Base-by-base conservation (phyloP, 2,329 filamentous ascomycete species). In the Pyricularia pennisetigena region DNA sequence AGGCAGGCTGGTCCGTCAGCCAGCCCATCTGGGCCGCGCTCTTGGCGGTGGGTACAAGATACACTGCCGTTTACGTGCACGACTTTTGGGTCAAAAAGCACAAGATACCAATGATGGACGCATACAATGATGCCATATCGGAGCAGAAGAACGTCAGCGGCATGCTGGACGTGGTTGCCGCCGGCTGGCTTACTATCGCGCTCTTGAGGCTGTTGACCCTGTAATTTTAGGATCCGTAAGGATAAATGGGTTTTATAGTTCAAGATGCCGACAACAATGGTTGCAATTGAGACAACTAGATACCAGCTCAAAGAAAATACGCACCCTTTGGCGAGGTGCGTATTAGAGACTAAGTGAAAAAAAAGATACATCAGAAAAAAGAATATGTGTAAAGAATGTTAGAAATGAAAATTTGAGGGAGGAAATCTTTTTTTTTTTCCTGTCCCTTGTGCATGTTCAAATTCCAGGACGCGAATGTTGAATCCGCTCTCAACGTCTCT, bases 101-200 rank as follows among this genome's bases (percentile, higher is more conserved):
- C 68, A 75, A 75, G 72, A 70, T 76, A 14, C 74, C 75, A 1
- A 59, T 73, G 49, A 65, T 76, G 68, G 74, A 70, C n/a, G 72
- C 75, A 24, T 76, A 75, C 68, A 76, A 76, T 29, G 72, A 72
- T 9, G 75, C 75, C 24, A 72, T 76, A 57, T 71, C 73, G 9
- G 73, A 76, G 62, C 72, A 70, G 32, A 70, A 72, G 57, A 71
- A 72, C 30, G 71, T 73, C 35, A 70, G 71, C 57, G 68, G 68
- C 3, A 65, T 73, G n/a, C 57, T 71, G 29, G 71, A 73, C 29
- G 59, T 65, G 16, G 67, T 74, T 1, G 68, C 67, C 24, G 67
- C 70, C 66, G 72, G 72, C 7, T 75, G 74, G 74, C 73, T 67
- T 1, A 65, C 71, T 3, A 64, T 75, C 62, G 72, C 73, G 1